These are phyloP conservation scores for Cercis canadensis DNA, from an alignment of 306 rosid species.

Conservation along the genomic window DNA sequence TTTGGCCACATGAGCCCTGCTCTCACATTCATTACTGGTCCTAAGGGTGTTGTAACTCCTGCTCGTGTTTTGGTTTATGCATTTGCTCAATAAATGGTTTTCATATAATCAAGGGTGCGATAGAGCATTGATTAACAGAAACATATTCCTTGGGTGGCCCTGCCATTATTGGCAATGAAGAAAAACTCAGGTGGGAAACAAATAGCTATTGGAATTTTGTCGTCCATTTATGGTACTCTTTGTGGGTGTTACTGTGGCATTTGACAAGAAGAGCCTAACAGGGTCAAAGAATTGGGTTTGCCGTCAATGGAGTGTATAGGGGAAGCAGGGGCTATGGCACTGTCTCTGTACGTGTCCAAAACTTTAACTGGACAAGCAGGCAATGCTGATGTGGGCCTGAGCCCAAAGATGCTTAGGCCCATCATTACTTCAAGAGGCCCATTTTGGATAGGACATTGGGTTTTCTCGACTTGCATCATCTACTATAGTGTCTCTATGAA, in stretches of 20 bases:
- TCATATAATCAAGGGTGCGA: conserved; percentile 50
- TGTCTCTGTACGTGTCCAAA: conserved; percentile 67
- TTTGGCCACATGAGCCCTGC: conserved; percentile 79
- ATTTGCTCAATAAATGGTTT: conserved; percentile 65
- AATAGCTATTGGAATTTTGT: conserved; percentile 53
- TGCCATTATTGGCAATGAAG: conserved; percentile 39
- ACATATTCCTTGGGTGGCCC: conserved; percentile 75
- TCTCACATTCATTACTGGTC: conserved; percentile 63
- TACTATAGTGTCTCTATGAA: conserved; percentile 56
- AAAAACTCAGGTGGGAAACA: conserved; percentile 28
- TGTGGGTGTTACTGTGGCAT: conserved; percentile 66
- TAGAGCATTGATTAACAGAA: conserved; percentile 39
- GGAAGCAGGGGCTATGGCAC: conserved; percentile 60
- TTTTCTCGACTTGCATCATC: conserved; percentile 60
- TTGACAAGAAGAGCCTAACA: conserved; percentile 68
- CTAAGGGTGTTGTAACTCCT: conserved; percentile 45
- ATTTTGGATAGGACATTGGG: conserved; percentile 85
- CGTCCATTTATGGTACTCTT: conserved; percentile 77
- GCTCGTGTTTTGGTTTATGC: conserved; percentile 56
- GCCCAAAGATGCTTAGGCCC: conserved; percentile 81
- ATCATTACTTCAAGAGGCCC: conserved; percentile 58
- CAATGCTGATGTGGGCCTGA: conserved; percentile 72
- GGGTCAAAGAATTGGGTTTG: conserved; percentile 60
- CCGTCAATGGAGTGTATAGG: conserved; percentile 59
- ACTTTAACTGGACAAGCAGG: conserved; percentile 58